A percentile compares a stretch with the other conserved stretches of the same genome.
Conservation (phyloP, 2,329 filamentous ascomycete species). For the Aspergillus sp. region DNA sequence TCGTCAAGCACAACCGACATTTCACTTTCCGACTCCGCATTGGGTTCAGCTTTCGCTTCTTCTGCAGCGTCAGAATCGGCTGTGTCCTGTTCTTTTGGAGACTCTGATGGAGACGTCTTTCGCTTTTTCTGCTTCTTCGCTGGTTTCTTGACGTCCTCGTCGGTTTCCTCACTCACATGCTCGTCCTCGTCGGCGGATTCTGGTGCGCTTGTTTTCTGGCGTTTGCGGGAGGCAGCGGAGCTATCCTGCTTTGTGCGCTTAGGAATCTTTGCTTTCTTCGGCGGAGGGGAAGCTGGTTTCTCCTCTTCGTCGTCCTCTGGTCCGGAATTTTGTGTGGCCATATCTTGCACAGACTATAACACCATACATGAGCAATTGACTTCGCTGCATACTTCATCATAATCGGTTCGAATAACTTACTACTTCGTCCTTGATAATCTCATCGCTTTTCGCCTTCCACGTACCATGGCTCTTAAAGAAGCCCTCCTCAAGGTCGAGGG, state of each 20-base stretch:
- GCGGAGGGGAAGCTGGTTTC: conserved; percentile 7
- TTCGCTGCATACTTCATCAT: neutral
- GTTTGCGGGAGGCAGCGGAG: conserved; percentile 29
- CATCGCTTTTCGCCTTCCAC: conserved; percentile 57
- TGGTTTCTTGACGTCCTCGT: conserved; percentile 16
- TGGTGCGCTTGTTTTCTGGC: conserved; percentile 30
- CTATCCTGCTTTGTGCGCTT: conserved; percentile 27
- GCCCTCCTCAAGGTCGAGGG: conserved; percentile 50
- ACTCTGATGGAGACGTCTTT: conserved; percentile 9
- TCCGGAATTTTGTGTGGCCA: conserved; percentile 13
- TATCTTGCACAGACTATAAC: conserved; percentile 33
- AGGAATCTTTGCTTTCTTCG: conserved; percentile 20
- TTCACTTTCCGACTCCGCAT: conserved; percentile 58
- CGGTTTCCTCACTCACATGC: conserved; percentile 17
- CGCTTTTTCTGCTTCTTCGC: conserved; percentile 11
- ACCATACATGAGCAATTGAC: neutral
- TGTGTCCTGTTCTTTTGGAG: conserved; percentile 6
- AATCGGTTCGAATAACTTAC: conserved; percentile 28
- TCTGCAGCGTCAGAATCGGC: conserved; percentile 14
- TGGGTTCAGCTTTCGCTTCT: conserved; percentile 30
- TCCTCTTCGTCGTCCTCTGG: conserved; percentile 11
- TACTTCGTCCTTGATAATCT: conserved; percentile 53
- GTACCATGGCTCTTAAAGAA: conserved; percentile 53
- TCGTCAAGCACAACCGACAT: conserved; percentile 79
- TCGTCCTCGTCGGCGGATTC: conserved; percentile 23